These are phyloP conservation scores for Globisporangium orthogonon DNA, from an alignment of 352 stramenopile species.

Conservation along the genomic window DNA sequence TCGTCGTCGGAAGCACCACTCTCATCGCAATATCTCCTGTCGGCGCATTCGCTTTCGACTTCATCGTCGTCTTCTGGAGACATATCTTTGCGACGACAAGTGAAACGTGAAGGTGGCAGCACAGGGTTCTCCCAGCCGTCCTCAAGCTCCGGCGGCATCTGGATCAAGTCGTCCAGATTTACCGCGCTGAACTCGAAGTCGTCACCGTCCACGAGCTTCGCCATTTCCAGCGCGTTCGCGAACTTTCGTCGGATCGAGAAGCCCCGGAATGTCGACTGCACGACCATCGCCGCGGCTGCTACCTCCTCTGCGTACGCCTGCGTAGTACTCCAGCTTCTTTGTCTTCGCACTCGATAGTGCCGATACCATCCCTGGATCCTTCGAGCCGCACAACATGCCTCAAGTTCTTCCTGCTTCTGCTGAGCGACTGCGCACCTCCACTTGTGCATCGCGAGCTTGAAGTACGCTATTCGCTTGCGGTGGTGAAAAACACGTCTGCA, in stretches of 20 bases:
- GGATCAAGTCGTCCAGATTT: conserved; percentile 50
- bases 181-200: conserved; percentile 34
- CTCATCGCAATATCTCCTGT: too few species aligned
- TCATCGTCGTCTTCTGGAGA: too few species aligned
- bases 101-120: conserved; percentile 12
- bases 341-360: background rate
- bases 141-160: conserved; percentile 41
- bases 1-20: too few species aligned
- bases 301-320: conserved; percentile 5
- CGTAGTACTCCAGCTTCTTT: background rate
- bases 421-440: background rate
- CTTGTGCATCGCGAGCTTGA: conserved; percentile 1
- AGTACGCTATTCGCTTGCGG: conserved; percentile 1
- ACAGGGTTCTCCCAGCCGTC: conserved; percentile 56
- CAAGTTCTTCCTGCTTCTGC: background rate
- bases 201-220: conserved; percentile 21
- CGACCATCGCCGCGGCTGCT: conserved; percentile 27
- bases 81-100: too few species aligned
- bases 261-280: conserved; percentile 68
- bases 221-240: conserved; percentile 46
- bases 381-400: background rate
- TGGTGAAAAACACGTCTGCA: background rate
- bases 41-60: too few species aligned
- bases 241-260: conserved; percentile 66
- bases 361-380: conserved; percentile 7